These are phyloP conservation scores for Brettanomyces nanus DNA, from an alignment of 805 yeast species.

Conservation along the genomic window DNA sequence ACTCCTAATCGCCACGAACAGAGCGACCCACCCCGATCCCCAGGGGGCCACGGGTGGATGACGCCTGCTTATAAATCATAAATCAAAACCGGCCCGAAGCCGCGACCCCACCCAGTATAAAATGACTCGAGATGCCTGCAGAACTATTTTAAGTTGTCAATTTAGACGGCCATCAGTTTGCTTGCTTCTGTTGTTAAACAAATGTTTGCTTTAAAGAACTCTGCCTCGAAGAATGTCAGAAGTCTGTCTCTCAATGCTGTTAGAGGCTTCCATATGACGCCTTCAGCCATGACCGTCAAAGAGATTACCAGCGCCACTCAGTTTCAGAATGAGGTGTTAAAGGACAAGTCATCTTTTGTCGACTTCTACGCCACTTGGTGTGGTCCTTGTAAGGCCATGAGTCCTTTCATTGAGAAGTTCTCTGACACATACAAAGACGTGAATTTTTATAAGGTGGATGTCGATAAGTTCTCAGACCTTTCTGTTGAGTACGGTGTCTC, in stretches of 20 bases:
- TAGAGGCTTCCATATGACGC: conserved; percentile 6
- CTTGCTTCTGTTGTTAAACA: no score
- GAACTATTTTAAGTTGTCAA: no score
- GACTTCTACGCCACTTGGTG: conserved; percentile 74
- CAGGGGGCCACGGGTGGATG: no score
- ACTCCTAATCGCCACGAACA: no score
- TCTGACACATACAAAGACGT: conserved; percentile 40
- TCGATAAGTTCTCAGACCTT: conserved; percentile 52
- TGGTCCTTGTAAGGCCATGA: conserved; percentile 70
- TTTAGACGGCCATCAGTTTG: no score
- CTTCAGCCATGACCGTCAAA: conserved; percentile 16
- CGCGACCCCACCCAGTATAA: no score
- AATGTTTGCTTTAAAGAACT: not conserved
- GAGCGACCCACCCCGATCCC: no score
- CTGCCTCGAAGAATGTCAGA: not conserved
- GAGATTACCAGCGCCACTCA: conserved; percentile 28
- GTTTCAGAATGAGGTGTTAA: conserved; percentile 27
- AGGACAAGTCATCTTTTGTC: conserved; percentile 39
- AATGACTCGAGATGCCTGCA: no score
- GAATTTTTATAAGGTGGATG: conserved; percentile 62
- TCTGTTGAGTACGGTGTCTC: conserved; percentile 53
- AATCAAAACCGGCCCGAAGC: no score
- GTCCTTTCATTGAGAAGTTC: conserved; percentile 43
- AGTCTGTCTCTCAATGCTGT: not conserved
- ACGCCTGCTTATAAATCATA: no score